phyloP scores from a whole-genome alignment of 1,139 yeast species.

The Debaryomyces robertsiae region DNA sequence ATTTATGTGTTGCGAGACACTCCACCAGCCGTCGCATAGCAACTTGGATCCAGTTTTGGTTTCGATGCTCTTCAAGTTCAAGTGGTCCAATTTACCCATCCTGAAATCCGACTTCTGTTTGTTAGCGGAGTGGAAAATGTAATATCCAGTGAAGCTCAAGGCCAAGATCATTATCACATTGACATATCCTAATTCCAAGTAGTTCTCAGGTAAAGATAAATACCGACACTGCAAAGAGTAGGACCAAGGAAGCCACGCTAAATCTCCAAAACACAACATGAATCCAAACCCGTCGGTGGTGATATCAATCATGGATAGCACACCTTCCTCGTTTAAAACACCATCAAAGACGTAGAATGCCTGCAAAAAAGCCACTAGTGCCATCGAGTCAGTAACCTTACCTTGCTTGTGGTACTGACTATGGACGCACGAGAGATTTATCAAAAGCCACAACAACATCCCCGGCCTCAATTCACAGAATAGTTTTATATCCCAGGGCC shows the following conservation, averaged over 20 bases:
- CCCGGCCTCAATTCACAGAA: constrained; percentile 97
- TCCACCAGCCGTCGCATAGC: constrained; percentile 96
- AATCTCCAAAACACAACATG: constrained; percentile 93
- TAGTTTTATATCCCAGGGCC: constrained; percentile 81
- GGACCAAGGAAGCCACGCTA: constrained; percentile 92
- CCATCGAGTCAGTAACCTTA: constrained; percentile 67
- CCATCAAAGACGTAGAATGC: constrained; percentile 88
- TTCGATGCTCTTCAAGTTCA: constrained; percentile 64
- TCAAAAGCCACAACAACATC: constrained; percentile 78
- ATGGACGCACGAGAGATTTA: constrained; percentile 79
- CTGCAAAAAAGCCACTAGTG: constrained; percentile 70
- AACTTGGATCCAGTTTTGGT: constrained; percentile 80
- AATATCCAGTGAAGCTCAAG: constrained; percentile 63
- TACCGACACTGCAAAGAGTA: constrained; percentile 86
- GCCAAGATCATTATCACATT: constrained; percentile 39
- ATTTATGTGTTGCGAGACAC: constrained; percentile 85
- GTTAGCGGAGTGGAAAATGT: constrained; percentile 82
- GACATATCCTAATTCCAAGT: constrained; percentile 55
- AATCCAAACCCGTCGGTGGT: constrained; percentile 97
- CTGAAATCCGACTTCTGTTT: constrained; percentile 83
- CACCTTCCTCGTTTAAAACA: constrained; percentile 86
- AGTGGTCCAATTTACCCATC: constrained; percentile 67
- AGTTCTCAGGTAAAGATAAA: constrained; percentile 58
- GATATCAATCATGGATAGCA: constrained; percentile 90
- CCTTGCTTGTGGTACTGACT: constrained; percentile 72